Percentiles rank a stretch among this genome's conserved stretches.
These are phyloP conservation scores for Rhododendron griersonianum DNA, from an alignment of 148 eudicot species.

Conservation along the genomic window DNA sequence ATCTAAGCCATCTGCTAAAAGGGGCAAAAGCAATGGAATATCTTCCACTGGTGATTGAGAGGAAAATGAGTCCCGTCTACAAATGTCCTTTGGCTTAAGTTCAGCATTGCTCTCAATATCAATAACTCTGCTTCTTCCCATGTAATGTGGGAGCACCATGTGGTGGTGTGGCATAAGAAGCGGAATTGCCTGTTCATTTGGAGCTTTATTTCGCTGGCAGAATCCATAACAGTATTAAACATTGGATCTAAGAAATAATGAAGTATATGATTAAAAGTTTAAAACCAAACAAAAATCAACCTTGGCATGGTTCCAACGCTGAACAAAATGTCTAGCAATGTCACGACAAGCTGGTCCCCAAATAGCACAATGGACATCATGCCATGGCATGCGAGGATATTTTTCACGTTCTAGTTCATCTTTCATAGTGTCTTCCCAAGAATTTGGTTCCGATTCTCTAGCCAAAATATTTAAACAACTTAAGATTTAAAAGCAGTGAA, in stretches of 20 bases:
- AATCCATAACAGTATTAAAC: slow-evolving; percentile 10
- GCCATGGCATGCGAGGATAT: slow-evolving; percentile 99
- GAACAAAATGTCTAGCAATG: slow-evolving; percentile 95
- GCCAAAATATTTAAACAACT: background rate
- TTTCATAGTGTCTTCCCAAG: slow-evolving; percentile 97
- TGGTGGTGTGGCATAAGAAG: slow-evolving; percentile 94
- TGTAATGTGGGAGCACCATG: slow-evolving; percentile 97
- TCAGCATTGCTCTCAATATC: slow-evolving; percentile 28
- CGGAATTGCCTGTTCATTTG: slow-evolving; percentile 86
- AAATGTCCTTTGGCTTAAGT: slow-evolving; percentile 25
- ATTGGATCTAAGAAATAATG: background rate
- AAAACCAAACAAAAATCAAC: slow-evolving; percentile 26
- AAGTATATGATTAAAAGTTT: background rate
- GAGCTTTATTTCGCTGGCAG: slow-evolving; percentile 91
- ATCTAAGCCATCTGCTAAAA: slow-evolving; percentile 51
- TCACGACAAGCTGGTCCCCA: slow-evolving; percentile 97
- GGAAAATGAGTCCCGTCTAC: slow-evolving; percentile 63
- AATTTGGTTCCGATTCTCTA: slow-evolving; percentile 98
- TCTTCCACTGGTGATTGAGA: slow-evolving; percentile 67
- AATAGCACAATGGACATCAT: slow-evolving; percentile 97
- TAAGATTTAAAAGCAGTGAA: background rate
- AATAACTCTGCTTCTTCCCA: slow-evolving; percentile 59
- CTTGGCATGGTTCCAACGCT: slow-evolving; percentile 99
- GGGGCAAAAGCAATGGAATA: slow-evolving; percentile 85
- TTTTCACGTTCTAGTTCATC: slow-evolving; percentile 82